Conservation (phyloP, 2,329 filamentous ascomycete species). For the Emergomyces pasteurianus region DNA sequence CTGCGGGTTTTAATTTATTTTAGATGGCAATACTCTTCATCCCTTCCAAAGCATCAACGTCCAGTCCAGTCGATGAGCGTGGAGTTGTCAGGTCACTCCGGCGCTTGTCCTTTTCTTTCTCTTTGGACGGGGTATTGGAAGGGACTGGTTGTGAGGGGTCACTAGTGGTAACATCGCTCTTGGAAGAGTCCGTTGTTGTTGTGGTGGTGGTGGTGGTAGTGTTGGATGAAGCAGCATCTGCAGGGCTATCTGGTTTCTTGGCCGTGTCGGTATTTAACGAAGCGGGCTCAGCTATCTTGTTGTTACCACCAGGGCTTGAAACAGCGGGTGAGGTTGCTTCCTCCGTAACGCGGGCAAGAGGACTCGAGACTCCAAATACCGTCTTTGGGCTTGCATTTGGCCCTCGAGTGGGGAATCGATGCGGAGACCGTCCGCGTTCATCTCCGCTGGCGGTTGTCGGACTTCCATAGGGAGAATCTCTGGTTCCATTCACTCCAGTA, state of each 20-base stretch:
- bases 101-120: conserved; percentile 22
- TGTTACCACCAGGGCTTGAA: conserved; percentile 21
- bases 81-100: conserved; percentile 17
- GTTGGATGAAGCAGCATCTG: conserved; percentile 29
- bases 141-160: conserved; percentile 15
- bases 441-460: conserved; percentile 29
- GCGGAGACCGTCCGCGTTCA: conserved; percentile 38
- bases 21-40: conserved; percentile 39
- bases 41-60: conserved; percentile 31
- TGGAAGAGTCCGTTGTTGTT: conserved; percentile 7
- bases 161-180: conserved; percentile 12
- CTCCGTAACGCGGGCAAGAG: conserved; percentile 36
- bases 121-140: conserved; percentile 14
- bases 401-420: conserved; percentile 34
- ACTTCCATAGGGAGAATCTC: conserved; percentile 43
- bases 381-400: conserved; percentile 34
- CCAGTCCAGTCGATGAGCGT: conserved; percentile 20
- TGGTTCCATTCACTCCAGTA: conserved; percentile 36
- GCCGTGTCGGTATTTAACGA: conserved; percentile 19
- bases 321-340: conserved; percentile 28
- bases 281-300: conserved; percentile 22
- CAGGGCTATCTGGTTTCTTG: conserved; percentile 24
- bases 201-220: conserved; percentile 17
- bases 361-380: conserved; percentile 32
- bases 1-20: not conserved